A percentile compares a stretch with the other conserved stretches of the same genome.
These are phyloP conservation scores for Abrus pulchellus DNA, from an alignment of 306 rosid species.

Conservation along the genomic window DNA sequence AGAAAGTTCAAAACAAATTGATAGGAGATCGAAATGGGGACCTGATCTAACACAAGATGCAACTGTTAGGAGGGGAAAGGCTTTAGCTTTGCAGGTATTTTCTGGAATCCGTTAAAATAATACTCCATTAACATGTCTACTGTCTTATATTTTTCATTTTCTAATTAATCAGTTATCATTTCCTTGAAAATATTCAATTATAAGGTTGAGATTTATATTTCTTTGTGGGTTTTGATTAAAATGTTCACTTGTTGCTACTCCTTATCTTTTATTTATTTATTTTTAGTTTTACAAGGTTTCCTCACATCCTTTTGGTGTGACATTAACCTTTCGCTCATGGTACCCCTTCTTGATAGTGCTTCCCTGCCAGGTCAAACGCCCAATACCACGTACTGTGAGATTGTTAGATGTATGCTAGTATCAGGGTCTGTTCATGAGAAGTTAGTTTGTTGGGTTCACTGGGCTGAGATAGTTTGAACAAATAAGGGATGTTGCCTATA, in stretches of 20 bases:
- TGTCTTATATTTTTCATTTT: not conserved
- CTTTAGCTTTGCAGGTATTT: slow-evolving; percentile 88
- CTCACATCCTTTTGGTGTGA: not conserved
- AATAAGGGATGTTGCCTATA: too few species aligned
- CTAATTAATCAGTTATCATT: slow-evolving; percentile 26
- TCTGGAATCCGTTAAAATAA: slow-evolving; percentile 35
- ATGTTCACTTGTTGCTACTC: not conserved
- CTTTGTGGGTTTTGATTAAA: slow-evolving; percentile 36
- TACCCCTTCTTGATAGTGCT: slow-evolving; percentile 15
- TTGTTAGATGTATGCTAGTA: too few species aligned
- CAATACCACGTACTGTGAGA: slow-evolving; percentile 17
- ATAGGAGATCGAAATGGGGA: slow-evolving; percentile 89
- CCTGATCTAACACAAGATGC: slow-evolving; percentile 79
- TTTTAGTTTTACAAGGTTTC: not conserved
- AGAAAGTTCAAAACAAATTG: slow-evolving; percentile 65
- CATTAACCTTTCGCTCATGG: not conserved
- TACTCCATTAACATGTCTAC: slow-evolving; percentile 29
- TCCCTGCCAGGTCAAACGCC: not conserved
- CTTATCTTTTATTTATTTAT: not conserved
- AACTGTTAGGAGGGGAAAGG: slow-evolving; percentile 73
- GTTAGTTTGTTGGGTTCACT: too few species aligned
- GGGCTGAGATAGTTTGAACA: too few species aligned
- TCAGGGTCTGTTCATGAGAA: too few species aligned
- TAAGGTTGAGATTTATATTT: slow-evolving; percentile 19
- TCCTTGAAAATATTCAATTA: slow-evolving; percentile 32